Conservation (phyloP, 208 protist species). For the Wallacemonas rigidus region DNA sequence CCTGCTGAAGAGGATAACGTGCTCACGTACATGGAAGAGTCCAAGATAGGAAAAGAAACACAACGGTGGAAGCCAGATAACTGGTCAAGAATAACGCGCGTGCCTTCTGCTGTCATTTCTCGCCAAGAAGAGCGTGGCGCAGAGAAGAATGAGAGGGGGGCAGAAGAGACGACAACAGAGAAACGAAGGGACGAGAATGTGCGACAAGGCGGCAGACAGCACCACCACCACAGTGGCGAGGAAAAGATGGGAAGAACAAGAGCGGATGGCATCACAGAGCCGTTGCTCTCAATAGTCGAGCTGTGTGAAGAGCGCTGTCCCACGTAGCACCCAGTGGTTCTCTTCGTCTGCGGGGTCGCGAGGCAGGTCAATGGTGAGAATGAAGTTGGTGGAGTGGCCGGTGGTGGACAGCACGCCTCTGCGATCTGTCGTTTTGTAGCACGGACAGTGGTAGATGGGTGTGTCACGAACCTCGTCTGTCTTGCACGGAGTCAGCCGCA, state of each 20-base stretch:
- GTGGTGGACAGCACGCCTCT: conserved; percentile 96
- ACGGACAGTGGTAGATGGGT: conserved; percentile 90
- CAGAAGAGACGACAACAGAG: too few relatives aligned
- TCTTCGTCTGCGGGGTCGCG: conserved; percentile 55
- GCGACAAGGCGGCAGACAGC: too few relatives aligned
- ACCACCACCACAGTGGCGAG: not conserved
- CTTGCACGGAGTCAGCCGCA: conserved; percentile 64
- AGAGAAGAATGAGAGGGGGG: not conserved
- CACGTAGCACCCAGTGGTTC: conserved; percentile 92
- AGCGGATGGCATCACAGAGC: not conserved
- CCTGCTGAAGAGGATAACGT: too few relatives aligned
- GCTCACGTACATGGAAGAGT: too few relatives aligned
- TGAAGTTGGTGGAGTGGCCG: conserved; percentile 98
- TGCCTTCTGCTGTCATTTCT: too few relatives aligned
- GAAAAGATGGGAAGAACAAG: not conserved
- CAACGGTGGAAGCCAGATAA: too few relatives aligned
- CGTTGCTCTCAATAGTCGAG: conserved; percentile 71
- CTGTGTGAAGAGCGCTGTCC: conserved; percentile 90
- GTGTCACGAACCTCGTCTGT: conserved; percentile 52
- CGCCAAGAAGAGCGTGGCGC: too few relatives aligned
- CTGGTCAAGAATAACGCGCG: too few relatives aligned
- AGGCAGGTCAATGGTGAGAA: conserved; percentile 92
- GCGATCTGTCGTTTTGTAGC: conserved; percentile 96
- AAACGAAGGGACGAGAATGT: too few relatives aligned
- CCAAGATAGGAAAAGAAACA: not conserved